Conservation (phyloP, 2,329 filamentous ascomycete species). For the Aspergillus pseudoviridinutans region DNA sequence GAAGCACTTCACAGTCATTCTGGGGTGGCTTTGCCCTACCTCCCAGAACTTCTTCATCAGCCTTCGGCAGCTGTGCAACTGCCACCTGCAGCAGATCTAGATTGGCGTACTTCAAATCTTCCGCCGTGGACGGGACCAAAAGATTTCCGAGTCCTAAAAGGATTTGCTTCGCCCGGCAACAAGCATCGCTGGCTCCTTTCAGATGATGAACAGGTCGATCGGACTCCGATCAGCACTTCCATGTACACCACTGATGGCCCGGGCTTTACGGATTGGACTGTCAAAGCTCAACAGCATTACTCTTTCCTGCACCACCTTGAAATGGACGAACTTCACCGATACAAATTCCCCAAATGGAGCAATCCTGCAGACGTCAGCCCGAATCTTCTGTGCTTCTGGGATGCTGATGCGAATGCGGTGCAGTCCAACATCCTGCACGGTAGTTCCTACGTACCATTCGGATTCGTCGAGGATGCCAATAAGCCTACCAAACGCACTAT, state of each 20-base stretch:
- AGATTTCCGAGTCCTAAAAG: constrained; percentile 25
- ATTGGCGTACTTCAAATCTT: constrained; percentile 33
- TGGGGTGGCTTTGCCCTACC: constrained; percentile 51
- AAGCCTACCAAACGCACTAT: constrained; percentile 30
- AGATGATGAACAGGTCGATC: constrained; percentile 31
- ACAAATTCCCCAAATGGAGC: constrained; percentile 47
- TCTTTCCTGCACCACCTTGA: constrained; percentile 50
- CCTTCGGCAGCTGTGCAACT: constrained; percentile 15
- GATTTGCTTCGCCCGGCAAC: constrained; percentile 25
- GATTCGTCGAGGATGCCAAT: constrained; percentile 33
- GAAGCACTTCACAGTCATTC: constrained; percentile 53
- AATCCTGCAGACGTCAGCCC: constrained; percentile 51
- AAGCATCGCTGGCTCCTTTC: constrained; percentile 52
- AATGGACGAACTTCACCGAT: constrained; percentile 41
- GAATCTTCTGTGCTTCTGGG: constrained; percentile 53
- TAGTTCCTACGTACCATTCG: constrained; percentile 39
- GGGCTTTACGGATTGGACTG: constrained; percentile 48
- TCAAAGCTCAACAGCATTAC: constrained; percentile 45
- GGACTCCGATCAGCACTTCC: constrained; percentile 47
- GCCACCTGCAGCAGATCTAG: constrained; percentile 14
- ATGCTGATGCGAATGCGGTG: constrained; percentile 48
- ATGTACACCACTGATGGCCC: constrained; percentile 46
- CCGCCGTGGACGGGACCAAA: constrained; percentile 32
- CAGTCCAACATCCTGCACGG: constrained; percentile 39
- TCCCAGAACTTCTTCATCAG: constrained; percentile 42